phyloP scores from a whole-genome alignment of 116 monocot genomes.

The Dioscorea cayenensis region DNA sequence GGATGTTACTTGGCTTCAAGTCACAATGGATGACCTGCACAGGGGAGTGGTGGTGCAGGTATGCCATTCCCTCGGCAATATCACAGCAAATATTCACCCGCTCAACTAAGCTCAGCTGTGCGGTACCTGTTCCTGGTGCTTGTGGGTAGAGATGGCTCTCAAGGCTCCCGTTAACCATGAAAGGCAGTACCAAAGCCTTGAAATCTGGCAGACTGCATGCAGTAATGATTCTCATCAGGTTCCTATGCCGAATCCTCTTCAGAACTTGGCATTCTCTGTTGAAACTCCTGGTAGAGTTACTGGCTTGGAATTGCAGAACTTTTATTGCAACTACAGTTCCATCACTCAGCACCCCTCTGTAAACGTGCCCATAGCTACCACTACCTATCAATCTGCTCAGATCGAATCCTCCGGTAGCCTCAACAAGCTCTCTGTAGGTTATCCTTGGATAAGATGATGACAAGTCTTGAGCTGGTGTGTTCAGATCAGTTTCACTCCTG shows the following conservation, averaged over 20 bases:
- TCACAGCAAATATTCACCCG: slow-evolving; percentile 47
- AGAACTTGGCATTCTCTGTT: slow-evolving; percentile 64
- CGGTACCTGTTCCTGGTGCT: neutral
- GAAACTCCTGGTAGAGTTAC: slow-evolving; percentile 52
- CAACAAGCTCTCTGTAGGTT: slow-evolving; percentile 40
- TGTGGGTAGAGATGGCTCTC: slow-evolving; percentile 45
- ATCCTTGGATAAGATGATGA: slow-evolving; percentile 33
- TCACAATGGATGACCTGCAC: slow-evolving; percentile 68
- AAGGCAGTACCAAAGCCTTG: slow-evolving; percentile 66
- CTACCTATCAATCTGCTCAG: slow-evolving; percentile 35
- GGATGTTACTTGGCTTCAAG: slow-evolving; percentile 83
- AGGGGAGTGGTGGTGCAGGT: slow-evolving; percentile 67
- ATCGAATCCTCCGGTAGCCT: slow-evolving; percentile 42
- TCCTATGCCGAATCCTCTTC: slow-evolving; percentile 53
- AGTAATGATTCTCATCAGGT: slow-evolving; percentile 66
- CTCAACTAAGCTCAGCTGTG: slow-evolving; percentile 24
- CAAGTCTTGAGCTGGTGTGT: neutral
- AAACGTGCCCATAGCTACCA: slow-evolving; percentile 62
- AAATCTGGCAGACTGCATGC: slow-evolving; percentile 67
- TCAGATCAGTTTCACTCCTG: neutral
- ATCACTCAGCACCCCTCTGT: slow-evolving; percentile 35
- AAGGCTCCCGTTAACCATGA: slow-evolving; percentile 73
- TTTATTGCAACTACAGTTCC: slow-evolving; percentile 45
- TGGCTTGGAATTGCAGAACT: slow-evolving; percentile 43
- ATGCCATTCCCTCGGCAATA: slow-evolving; percentile 67